Evolutionary conservation across 2,329 filamentous ascomycete genomes (phyloP), one percentile per base, ranked within the genome.

Genomic region (Alternaria infectoria): DNA sequence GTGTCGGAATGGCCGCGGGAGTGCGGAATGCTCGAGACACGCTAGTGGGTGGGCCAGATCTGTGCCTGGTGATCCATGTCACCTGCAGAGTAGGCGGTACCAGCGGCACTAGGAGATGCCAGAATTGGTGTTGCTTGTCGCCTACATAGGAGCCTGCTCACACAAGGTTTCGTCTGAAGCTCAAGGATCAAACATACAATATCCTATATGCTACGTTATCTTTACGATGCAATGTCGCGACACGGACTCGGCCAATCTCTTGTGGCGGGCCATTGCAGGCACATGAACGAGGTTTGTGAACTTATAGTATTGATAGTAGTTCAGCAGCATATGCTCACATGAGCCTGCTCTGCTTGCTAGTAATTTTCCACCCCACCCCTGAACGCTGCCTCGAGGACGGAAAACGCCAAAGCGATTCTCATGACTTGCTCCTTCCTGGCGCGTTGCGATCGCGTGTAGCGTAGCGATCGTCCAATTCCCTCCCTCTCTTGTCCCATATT

Each of bases 341-440:
- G 49, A 49, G 23, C 55, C 57, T 55, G 54, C 55, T 68, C 58
- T 65, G 40, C 55, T 63, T 65, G 54, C 59, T 61, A 61, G 62
- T 58, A 36, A 32, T 51, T 46, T 54, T 54, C 36, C 56, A 28
- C 57, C 54, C 25, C 32, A 17, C 10, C 25, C 54, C 43, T 65
- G 61, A 55, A 68, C 51, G 45, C 56, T 61, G 54, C 55, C 65
- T 57, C 49, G 43, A 58, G 51, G 45, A 58, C 54, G 17, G 57
- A 65, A 65, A 65, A 65, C 59, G 64, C 66, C 62, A 60, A 65
- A 58, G 61, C 65, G 61, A 66, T 59, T 64, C 51, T 50, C 54
- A 59, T 57, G 44, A 64, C 59, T 56, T 51, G 49, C 54, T 61
- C 62, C 46, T 57, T 63, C 62, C 17, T 64, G 60, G 63, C 61